A percentile compares a stretch with the other conserved stretches of the same genome.
These are phyloP conservation scores for Apophysomyces elegans DNA, from an alignment of 371 early-diverging fungal species.

Conservation along the genomic window DNA sequence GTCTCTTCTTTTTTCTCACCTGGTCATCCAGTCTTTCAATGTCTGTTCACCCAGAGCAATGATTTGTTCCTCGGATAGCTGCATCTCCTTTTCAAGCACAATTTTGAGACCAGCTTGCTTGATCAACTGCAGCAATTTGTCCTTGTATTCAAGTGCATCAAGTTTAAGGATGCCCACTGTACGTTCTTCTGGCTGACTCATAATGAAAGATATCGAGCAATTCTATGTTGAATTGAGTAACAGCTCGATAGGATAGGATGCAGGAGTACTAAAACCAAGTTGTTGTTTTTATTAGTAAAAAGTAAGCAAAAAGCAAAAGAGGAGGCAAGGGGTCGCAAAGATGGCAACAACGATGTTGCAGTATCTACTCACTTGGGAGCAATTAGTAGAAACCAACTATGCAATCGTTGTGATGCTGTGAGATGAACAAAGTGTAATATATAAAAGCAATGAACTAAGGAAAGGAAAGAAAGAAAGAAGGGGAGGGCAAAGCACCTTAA, in stretches of 20 bases:
- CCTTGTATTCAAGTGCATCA: conserved; percentile 14
- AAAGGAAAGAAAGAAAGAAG: background rate
- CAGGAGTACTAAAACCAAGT: background rate
- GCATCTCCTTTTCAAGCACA: conserved; percentile 4
- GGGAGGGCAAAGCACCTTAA: background rate
- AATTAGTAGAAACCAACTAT: conserved; percentile 7
- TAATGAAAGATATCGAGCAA: background rate
- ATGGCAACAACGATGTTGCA: conserved; percentile 8
- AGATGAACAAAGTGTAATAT: background rate
- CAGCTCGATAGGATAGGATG: background rate
- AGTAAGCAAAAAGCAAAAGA: background rate
- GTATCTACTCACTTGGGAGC: conserved; percentile 6
- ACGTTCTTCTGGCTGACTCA: conserved; percentile 8
- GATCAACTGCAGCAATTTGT: conserved; percentile 9
- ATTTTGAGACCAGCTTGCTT: conserved; percentile 5
- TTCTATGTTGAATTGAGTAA: background rate
- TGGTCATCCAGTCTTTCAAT: conserved; percentile 9
- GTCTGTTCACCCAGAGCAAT: background rate
- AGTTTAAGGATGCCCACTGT: conserved; percentile 10
- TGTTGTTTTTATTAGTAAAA: background rate
- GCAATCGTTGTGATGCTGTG: conserved; percentile 1
- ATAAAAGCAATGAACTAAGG: conserved; percentile 1
- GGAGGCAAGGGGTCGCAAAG: conserved; percentile 4
- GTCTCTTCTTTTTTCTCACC: conserved; percentile 8
- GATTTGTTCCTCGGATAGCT: conserved; percentile 6